phyloP scores from a whole-genome alignment of 2,329 filamentous ascomycete species.

The Aspergillus sp. region DNA sequence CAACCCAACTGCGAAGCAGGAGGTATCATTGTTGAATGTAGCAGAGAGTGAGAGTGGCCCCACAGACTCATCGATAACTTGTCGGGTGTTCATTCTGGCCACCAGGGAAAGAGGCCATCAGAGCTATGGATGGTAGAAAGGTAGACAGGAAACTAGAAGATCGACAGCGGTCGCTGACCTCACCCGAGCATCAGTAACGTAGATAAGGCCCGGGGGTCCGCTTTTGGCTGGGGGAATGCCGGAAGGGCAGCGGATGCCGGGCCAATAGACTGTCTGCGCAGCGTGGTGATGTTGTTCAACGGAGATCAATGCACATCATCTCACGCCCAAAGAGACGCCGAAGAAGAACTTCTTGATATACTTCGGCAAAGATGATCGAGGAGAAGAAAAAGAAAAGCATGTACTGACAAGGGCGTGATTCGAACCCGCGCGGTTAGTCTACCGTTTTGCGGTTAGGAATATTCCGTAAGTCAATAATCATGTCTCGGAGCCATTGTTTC shows the following conservation, averaged over 20 bases:
- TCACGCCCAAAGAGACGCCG: background rate
- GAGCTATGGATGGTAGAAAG: conserved; percentile 1
- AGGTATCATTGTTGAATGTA: conserved; percentile 81
- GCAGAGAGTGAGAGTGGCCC: conserved; percentile 77
- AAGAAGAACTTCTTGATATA: background rate
- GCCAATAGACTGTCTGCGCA: background rate
- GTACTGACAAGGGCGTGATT: conserved; percentile 11
- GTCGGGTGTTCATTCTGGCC: conserved; percentile 79
- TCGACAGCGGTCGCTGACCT: conserved; percentile 15
- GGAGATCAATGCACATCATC: background rate
- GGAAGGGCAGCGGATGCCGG: background rate
- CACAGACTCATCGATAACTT: conserved; percentile 75
- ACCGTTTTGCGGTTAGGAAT: background rate
- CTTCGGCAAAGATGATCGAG: too few relatives aligned
- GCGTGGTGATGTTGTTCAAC: background rate
- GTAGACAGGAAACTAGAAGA: conserved; percentile 4
- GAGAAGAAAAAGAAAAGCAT: background rate
- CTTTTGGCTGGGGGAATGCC: conserved; percentile 3
- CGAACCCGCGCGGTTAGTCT: conserved; percentile 12
- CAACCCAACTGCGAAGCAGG: conserved; percentile 82
- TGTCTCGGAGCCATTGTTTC: background rate
- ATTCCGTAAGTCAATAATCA: background rate
- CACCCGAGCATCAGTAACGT: conserved; percentile 1
- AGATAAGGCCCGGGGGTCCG: conserved; percentile 7
- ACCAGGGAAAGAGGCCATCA: conserved; percentile 7